Evolutionary conservation across 2,329 filamentous ascomycete genomes (phyloP).

Genomic region (Phoma sp.): DNA sequence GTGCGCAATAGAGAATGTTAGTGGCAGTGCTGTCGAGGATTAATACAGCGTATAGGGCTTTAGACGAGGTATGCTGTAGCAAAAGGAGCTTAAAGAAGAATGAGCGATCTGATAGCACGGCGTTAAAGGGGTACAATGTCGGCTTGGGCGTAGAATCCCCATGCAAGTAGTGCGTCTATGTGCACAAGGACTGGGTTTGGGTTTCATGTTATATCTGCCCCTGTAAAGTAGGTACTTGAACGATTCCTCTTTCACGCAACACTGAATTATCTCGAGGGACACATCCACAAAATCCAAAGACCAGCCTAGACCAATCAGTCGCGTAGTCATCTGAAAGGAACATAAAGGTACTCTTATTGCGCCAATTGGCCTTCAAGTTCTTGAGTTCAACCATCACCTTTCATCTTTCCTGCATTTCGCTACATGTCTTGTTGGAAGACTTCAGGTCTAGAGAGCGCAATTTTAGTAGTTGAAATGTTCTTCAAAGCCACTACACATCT

Average conservation of each 20-base stretch:
- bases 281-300: too few relatives aligned
- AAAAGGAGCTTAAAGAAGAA: not conserved
- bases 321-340: too few relatives aligned
- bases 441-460: too few relatives aligned
- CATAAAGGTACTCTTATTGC: too few relatives aligned
- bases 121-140: constrained; percentile 7
- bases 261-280: not conserved
- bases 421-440: too few relatives aligned
- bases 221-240: constrained; percentile 5
- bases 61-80: not conserved
- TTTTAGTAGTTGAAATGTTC: too few relatives aligned
- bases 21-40: not conserved
- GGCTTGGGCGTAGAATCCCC: not conserved
- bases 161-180: not conserved
- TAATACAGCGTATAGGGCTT: not conserved
- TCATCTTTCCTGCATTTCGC: too few relatives aligned
- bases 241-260: constrained; percentile 1
- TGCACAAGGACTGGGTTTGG: not conserved
- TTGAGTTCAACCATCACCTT: too few relatives aligned
- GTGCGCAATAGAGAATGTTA: not conserved
- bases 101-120: constrained; percentile 3
- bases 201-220: constrained; percentile 7
- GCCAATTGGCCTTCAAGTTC: too few relatives aligned
- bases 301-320: too few relatives aligned
- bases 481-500: too few relatives aligned